Conservation (phyloP, 2,329 filamentous ascomycete genomes). For the Aspergillus ibericus region DNA sequence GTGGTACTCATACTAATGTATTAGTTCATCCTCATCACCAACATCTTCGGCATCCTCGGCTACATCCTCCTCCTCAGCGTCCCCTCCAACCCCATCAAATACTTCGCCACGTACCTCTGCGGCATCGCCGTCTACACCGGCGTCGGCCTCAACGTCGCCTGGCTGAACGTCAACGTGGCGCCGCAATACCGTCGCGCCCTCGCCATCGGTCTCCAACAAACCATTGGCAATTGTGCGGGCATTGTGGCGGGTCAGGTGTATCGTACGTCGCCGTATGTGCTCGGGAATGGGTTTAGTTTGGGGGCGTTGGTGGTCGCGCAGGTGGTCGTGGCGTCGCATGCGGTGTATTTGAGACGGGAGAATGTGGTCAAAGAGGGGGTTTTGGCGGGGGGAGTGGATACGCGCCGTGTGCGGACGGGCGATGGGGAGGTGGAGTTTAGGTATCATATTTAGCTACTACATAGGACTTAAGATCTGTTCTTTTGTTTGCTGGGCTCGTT, state of each 20-base stretch:
- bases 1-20: conserved; percentile 8
- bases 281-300: conserved; percentile 41
- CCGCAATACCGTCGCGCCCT: conserved; percentile 52
- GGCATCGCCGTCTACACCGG: conserved; percentile 51
- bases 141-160: conserved; percentile 49
- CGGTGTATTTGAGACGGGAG: conserved; percentile 45
- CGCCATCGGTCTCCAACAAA: conserved; percentile 49
- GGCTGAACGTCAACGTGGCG: conserved; percentile 52
- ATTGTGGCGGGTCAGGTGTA: conserved; percentile 52
- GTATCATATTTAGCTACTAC: conserved; percentile 48
- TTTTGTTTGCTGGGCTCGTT: too few species aligned
- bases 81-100: conserved; percentile 51
- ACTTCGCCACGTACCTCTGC: conserved; percentile 52
- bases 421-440: conserved; percentile 51
- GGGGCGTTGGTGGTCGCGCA: conserved; percentile 37
- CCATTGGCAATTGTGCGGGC: conserved; percentile 51
- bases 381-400: conserved; percentile 43
- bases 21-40: conserved; percentile 38
- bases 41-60: conserved; percentile 50
- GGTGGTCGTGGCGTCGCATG: conserved; percentile 41
- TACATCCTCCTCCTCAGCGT: conserved; percentile 53
- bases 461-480: too few species aligned
- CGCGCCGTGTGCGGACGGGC: conserved; percentile 47
- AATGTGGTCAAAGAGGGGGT: conserved; percentile 45
- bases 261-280: conserved; percentile 35